A percentile compares a stretch with the other conserved stretches of the same genome.
Evolutionary conservation across 139 green algal genomes (phyloP).

Genomic region (Chlorella sorokiniana): DNA sequence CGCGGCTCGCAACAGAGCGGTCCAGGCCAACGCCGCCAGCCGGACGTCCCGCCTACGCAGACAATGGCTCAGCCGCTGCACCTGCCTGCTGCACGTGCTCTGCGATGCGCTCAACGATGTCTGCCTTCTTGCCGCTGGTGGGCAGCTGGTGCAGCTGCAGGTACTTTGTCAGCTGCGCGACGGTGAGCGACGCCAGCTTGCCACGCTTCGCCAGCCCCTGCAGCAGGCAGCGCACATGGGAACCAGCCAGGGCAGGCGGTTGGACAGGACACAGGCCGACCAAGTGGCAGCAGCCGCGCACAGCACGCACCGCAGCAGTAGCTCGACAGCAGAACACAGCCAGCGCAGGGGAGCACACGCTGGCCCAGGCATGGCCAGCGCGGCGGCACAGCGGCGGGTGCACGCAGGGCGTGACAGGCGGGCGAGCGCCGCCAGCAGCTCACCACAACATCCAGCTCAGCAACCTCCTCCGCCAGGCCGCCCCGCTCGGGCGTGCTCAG

Average conservation of each 20-base stretch:
- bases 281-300: too few relatives aligned
- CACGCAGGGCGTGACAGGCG: too few relatives aligned
- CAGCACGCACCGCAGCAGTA: too few relatives aligned
- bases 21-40: too few relatives aligned
- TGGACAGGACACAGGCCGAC: neutral
- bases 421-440: neutral
- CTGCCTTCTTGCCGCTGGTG: neutral
- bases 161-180: constrained; percentile 27
- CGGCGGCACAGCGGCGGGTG: too few relatives aligned
- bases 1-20: too few relatives aligned
- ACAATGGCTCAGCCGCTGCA: too few relatives aligned
- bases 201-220: neutral
- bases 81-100: neutral
- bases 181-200: constrained; percentile 27
- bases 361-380: too few relatives aligned
- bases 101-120: neutral
- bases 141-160: constrained; percentile 12
- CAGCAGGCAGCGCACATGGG: neutral
- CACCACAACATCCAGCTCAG: neutral
- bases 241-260: neutral
- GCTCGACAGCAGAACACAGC: too few relatives aligned
- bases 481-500: neutral
- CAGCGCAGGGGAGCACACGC: too few relatives aligned
- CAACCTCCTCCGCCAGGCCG: neutral
- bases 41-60: too few relatives aligned